Conservation (phyloP, 495 filamentous ascomycete genomes). For the Penicillium cosmopolitanum region DNA sequence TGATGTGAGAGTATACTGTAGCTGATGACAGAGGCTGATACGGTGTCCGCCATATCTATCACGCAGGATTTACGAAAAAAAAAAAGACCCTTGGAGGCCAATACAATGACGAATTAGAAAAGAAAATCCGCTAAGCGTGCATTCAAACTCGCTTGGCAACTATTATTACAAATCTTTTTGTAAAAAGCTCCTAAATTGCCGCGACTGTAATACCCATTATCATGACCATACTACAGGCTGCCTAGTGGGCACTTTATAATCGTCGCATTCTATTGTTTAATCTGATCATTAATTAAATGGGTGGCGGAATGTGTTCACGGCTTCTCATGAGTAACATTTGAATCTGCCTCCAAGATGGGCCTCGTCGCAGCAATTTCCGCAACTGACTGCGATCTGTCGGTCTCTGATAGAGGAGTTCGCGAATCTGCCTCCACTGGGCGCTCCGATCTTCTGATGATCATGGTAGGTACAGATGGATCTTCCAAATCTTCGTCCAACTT, state of each 20-base stretch:
- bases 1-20: conserved; percentile 65
- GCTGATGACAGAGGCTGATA: not conserved
- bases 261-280: not conserved
- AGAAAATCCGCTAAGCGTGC: not conserved
- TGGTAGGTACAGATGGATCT: not conserved
- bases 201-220: no score
- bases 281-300: not conserved
- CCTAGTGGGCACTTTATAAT: not conserved
- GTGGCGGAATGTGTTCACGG: not conserved
- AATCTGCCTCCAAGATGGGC: not conserved
- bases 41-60: not conserved
- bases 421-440: not conserved
- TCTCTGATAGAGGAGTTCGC: not conserved
- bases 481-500: not conserved
- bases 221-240: no score
- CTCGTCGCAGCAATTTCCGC: not conserved
- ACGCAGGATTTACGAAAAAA: no score
- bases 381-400: not conserved
- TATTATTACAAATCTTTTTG: not conserved
- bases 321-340: not conserved
- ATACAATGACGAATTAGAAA: not conserved
- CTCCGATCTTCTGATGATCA: not conserved
- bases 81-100: not conserved
- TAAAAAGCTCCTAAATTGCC: not conserved
- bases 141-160: no score